Evolutionary conservation across 73 alveolate genomes (phyloP).

Genomic region (Paramecium primaurelia): DNA sequence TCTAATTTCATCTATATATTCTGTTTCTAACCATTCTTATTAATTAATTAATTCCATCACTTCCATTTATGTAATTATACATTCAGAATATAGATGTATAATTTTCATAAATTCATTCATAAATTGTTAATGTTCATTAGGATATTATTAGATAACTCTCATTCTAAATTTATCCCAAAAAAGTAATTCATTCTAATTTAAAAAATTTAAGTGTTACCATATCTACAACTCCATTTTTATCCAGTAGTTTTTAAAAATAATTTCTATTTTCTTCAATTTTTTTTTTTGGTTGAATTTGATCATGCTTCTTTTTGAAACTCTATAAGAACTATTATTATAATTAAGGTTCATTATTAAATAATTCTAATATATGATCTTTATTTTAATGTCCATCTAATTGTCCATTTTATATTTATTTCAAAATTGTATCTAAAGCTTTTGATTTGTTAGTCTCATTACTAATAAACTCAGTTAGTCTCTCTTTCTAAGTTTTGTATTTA

Average conservation of each 20-base stretch:
- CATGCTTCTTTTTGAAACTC: slow-evolving; percentile 11
- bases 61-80: slow-evolving; percentile 58
- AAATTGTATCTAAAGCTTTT: neutral
- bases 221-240: slow-evolving; percentile 7
- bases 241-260: slow-evolving; percentile 23
- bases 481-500: slow-evolving; percentile 19
- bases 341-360: neutral
- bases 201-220: neutral
- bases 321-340: neutral
- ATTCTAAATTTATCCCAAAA: slow-evolving; percentile 42
- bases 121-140: neutral
- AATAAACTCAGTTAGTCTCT: neutral
- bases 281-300: neutral
- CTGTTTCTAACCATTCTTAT: slow-evolving; percentile 43
- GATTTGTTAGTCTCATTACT: neutral
- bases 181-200: neutral
- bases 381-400: neutral
- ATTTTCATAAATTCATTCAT: slow-evolving; percentile 29
- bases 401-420: slow-evolving; percentile 14
- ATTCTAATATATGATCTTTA: neutral
- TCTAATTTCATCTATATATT: slow-evolving; percentile 31
- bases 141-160: neutral
- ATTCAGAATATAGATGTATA: slow-evolving; percentile 50
- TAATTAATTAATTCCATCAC: slow-evolving; percentile 52
- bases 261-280: neutral